phyloP scores from a whole-genome alignment of 352 stramenopile genomes.

The Peronospora destructor region DNA sequence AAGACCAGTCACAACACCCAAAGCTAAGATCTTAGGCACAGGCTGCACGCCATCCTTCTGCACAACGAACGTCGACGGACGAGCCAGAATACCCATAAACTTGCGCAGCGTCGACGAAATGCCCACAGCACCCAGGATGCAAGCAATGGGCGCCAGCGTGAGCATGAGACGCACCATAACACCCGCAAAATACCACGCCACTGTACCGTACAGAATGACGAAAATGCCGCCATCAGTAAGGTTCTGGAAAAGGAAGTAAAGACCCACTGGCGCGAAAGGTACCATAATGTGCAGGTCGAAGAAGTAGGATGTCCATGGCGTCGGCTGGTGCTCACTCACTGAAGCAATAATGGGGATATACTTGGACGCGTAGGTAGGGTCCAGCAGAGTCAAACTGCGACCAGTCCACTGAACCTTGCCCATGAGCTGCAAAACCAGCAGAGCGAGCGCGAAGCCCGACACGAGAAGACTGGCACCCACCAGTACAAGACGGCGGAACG shows the following conservation, averaged over 20 bases:
- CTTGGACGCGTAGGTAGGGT: slow-evolving; percentile 90
- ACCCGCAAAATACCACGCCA: slow-evolving; percentile 90
- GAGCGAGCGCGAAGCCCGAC: slow-evolving; percentile 36
- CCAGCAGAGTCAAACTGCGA: slow-evolving; percentile 84
- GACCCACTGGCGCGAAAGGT: slow-evolving; percentile 85
- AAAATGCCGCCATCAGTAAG: slow-evolving; percentile 88
- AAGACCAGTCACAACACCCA: slow-evolving; percentile 53
- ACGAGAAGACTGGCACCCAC: slow-evolving; percentile 55
- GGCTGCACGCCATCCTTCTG: slow-evolving; percentile 53
- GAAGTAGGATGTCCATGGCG: slow-evolving; percentile 92
- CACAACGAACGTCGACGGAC: slow-evolving; percentile 45
- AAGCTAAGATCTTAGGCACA: slow-evolving; percentile 48
- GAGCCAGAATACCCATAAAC: slow-evolving; percentile 63
- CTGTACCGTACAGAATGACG: slow-evolving; percentile 89
- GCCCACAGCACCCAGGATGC: slow-evolving; percentile 83
- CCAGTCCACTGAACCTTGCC: slow-evolving; percentile 88
- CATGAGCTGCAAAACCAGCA: slow-evolving; percentile 75
- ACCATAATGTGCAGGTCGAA: slow-evolving; percentile 90
- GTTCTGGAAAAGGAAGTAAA: slow-evolving; percentile 88
- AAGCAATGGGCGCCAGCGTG: slow-evolving; percentile 88
- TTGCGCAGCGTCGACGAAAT: slow-evolving; percentile 77
- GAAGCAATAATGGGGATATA: slow-evolving; percentile 93
- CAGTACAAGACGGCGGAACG: slow-evolving; percentile 72
- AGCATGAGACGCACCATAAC: slow-evolving; percentile 92
- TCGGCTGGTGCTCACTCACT: slow-evolving; percentile 91